Percentiles rank a stretch among this genome's conserved stretches.
Evolutionary conservation across 2,329 filamentous ascomycete species (phyloP).

Genomic region (Elsinoe batatas): DNA sequence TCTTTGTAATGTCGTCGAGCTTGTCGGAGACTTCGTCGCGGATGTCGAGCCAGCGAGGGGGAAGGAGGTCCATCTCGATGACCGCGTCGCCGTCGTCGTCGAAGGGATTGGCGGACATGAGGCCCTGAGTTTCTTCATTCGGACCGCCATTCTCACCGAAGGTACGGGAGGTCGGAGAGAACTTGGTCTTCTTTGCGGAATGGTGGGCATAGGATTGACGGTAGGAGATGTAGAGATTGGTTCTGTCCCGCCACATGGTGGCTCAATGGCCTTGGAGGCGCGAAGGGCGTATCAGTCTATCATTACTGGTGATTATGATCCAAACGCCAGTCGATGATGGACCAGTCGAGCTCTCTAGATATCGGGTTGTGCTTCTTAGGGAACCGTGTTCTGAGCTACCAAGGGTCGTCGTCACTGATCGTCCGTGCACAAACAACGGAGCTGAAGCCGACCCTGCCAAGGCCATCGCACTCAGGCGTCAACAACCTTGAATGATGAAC

Average conservation of each 20-base stretch:
- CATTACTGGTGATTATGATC: background rate
- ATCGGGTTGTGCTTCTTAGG: background rate
- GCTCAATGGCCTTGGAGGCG: conserved; percentile 7
- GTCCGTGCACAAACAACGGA: conserved; percentile 2
- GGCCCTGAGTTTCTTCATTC: conserved; percentile 63
- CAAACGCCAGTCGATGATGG: background rate
- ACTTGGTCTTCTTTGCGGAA: conserved; percentile 70
- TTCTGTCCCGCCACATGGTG: conserved; percentile 78
- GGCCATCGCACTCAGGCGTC: conserved; percentile 11
- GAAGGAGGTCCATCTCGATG: conserved; percentile 96
- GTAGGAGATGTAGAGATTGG: conserved; percentile 98
- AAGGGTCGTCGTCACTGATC: conserved; percentile 2
- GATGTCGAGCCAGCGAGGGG: conserved; percentile 89
- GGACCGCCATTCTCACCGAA: conserved; percentile 35
- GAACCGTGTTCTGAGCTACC: background rate
- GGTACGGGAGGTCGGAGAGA: conserved; percentile 43
- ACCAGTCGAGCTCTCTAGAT: background rate
- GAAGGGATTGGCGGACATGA: conserved; percentile 71
- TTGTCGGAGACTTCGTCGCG: conserved; percentile 86
- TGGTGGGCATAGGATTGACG: conserved; percentile 97
- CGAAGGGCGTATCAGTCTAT: background rate
- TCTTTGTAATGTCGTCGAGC: conserved; percentile 67
- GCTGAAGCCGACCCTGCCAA: conserved; percentile 9
- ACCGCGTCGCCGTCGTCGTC: conserved; percentile 80
- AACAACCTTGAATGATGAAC: conserved; percentile 16